A percentile compares a stretch with the other conserved stretches of the same genome.
Conservation (phyloP, 1,284 basidiomycete species). For the Calocybe gambosa region DNA sequence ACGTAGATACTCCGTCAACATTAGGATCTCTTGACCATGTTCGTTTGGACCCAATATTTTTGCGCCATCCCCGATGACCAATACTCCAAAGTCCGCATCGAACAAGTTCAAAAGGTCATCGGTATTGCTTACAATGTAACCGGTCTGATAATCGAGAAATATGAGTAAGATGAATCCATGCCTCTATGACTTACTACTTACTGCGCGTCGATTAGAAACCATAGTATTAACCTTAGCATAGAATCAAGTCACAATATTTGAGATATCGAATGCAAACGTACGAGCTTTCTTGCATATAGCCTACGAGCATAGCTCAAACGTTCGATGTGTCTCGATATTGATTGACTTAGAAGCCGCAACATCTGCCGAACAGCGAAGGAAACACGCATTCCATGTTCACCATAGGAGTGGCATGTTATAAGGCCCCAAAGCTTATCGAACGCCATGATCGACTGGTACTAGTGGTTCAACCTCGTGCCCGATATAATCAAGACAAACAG, state of each 20-base stretch:
- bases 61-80: conserved; percentile 82
- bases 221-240: conserved; percentile 66
- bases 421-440: conserved; percentile 85
- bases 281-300: conserved; percentile 74
- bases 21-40: conserved; percentile 81
- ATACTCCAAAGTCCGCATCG: conserved; percentile 80
- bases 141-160: conserved; percentile 41
- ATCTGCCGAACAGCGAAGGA: conserved; percentile 83
- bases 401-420: conserved; percentile 82
- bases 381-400: conserved; percentile 72
- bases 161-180: not conserved
- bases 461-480: not conserved
- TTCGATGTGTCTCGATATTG: conserved; percentile 82
- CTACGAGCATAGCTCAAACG: conserved; percentile 77
- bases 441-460: conserved; percentile 67
- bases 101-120: conserved; percentile 80
- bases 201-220: conserved; percentile 65
- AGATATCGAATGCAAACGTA: conserved; percentile 23
- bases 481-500: not conserved
- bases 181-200: conserved; percentile 11
- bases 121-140: conserved; percentile 84
- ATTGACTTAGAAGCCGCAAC: conserved; percentile 75
- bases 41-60: conserved; percentile 80
- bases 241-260: not conserved
- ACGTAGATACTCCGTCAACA: conserved; percentile 82